A percentile compares a stretch with the other conserved stretches of the same genome.
Evolutionary conservation across 441 rosid species (phyloP).

Genomic region (Kokia cookei): DNA sequence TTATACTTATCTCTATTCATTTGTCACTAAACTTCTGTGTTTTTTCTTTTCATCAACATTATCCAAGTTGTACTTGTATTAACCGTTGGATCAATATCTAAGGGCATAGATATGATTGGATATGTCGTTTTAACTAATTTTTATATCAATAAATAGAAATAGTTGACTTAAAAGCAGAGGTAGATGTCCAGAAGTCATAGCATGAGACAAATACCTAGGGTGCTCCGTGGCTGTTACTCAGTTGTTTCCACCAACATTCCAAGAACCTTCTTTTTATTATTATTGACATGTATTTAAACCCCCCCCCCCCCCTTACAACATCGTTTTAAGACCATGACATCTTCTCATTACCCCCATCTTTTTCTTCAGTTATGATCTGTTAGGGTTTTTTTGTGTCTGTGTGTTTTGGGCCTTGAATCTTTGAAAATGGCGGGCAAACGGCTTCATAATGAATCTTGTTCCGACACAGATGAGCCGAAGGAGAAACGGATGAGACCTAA

Average conservation of each 20-base stretch:
- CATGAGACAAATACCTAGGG: constrained; percentile 12
- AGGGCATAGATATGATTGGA: not conserved
- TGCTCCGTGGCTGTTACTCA: constrained; percentile 22
- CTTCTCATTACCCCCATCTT: not conserved
- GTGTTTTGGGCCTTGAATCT: not conserved
- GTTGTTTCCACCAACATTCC: constrained; percentile 61
- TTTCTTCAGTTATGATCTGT: not conserved
- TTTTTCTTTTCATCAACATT: not conserved
- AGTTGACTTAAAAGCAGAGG: constrained; percentile 13
- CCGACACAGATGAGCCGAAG: constrained; percentile 27
- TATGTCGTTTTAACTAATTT: not conserved
- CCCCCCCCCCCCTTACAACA: not conserved
- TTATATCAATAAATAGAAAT: not conserved
- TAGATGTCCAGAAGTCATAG: constrained; percentile 57
- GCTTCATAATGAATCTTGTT: constrained; percentile 15
- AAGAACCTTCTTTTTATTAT: constrained; percentile 39
- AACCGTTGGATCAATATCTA: not conserved
- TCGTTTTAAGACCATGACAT: not conserved
- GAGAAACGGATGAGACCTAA: constrained; percentile 33
- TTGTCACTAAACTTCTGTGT: not conserved
- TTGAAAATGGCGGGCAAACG: constrained; percentile 43
- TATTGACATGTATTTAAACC: constrained; percentile 1
- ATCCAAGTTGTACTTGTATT: not conserved
- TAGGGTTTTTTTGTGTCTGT: not conserved
- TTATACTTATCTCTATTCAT: not conserved